Percentiles rank a stretch among this genome's conserved stretches.
Evolutionary conservation across 257 asterid species (phyloP).

Genomic region (Salvia miltiorrhiza): DNA sequence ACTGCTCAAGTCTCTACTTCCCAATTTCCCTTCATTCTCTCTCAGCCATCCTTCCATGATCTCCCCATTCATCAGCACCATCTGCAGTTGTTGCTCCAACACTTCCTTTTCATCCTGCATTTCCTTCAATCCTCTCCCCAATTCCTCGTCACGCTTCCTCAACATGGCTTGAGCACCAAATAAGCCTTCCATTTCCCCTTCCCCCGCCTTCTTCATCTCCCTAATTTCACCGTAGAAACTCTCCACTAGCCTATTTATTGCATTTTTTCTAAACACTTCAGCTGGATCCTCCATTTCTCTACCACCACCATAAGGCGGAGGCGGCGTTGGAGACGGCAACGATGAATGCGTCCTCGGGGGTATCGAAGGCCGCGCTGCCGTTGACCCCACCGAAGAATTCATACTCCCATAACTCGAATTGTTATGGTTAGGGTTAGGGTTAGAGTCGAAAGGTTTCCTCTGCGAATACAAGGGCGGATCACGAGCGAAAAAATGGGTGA

Average conservation of each 20-base stretch:
- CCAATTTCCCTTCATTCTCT: constrained; percentile 61
- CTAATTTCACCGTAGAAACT: constrained; percentile 47
- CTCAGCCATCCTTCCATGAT: constrained; percentile 67
- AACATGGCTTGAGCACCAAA: constrained; percentile 51
- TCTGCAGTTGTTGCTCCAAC: constrained; percentile 82
- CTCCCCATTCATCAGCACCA: constrained; percentile 71
- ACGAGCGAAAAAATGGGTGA: constrained; percentile 58
- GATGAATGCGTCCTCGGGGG: constrained; percentile 61
- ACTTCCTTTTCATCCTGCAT: constrained; percentile 85
- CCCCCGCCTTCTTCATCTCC: constrained; percentile 59
- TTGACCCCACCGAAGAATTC: constrained; percentile 37
- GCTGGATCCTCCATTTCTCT: constrained; percentile 56
- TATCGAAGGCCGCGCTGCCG: constrained; percentile 48
- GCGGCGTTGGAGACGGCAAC: constrained; percentile 47
- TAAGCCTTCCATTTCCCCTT: constrained; percentile 77
- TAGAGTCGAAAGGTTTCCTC: constrained; percentile 41
- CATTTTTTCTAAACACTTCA: constrained; percentile 58
- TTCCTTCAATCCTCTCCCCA: constrained; percentile 65
- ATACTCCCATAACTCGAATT: constrained; percentile 29
- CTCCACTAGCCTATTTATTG: constrained; percentile 58
- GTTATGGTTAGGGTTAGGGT: constrained; percentile 33
- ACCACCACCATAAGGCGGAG: constrained; percentile 65
- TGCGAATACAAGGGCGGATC: constrained; percentile 90
- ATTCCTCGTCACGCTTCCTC: constrained; percentile 62
- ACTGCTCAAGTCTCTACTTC: constrained; percentile 18